These are phyloP conservation scores for Nematocida ausubeli DNA, from an alignment of 371 early-diverging fungal species.

Conservation along the genomic window DNA sequence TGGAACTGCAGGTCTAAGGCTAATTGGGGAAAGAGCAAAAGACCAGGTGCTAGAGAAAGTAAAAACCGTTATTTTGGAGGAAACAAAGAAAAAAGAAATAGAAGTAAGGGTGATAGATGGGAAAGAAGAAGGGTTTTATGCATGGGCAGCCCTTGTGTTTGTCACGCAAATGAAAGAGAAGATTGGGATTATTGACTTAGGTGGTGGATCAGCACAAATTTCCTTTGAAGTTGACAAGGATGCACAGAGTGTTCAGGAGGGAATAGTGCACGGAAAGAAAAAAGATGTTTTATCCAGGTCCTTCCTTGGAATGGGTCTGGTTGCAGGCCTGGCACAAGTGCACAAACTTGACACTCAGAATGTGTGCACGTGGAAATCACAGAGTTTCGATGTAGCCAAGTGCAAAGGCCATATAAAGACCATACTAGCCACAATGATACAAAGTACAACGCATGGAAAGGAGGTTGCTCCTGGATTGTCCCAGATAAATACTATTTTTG, in stretches of 20 bases:
- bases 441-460: conserved; percentile 10
- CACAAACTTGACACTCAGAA: conserved; percentile 12
- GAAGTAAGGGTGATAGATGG: conserved; percentile 60
- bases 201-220: conserved; percentile 64
- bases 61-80: conserved; percentile 24
- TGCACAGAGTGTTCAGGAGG: background rate
- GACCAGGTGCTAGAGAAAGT: conserved; percentile 47
- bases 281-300: conserved; percentile 34
- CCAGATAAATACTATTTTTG: conserved; percentile 41
- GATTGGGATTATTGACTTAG: conserved; percentile 64
- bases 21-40: background rate
- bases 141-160: conserved; percentile 51
- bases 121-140: conserved; percentile 59
- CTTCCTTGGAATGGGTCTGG: conserved; percentile 42
- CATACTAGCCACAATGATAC: conserved; percentile 18
- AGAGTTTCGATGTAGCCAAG: conserved; percentile 4
- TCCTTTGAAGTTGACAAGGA: conserved; percentile 49
- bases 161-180: conserved; percentile 35
- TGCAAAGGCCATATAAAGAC: conserved; percentile 34
- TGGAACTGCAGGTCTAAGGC: conserved; percentile 66
- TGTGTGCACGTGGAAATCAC: conserved; percentile 19
- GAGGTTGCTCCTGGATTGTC: conserved; percentile 41
- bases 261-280: conserved; percentile 36
- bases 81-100: conserved; percentile 54
- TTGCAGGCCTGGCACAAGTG: background rate